Evolutionary conservation across 2,329 filamentous ascomycete species (phyloP), one percentile per base, ranked within the genome.

Genomic region (Fusarium algeriense): DNA sequence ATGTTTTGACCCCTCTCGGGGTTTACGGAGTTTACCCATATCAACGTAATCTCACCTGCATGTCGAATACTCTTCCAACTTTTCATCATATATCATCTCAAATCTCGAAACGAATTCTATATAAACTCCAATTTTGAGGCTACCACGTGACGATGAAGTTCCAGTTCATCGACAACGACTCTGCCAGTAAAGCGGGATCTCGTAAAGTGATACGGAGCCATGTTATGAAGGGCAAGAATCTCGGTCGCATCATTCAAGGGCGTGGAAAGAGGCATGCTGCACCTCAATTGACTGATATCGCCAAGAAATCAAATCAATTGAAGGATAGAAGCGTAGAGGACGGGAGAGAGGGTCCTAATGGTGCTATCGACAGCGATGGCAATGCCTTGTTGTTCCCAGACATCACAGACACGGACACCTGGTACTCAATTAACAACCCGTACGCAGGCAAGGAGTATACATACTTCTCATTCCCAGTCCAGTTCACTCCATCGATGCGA

Each of bases 221-320:
- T 73, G 73, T 75, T 9, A 75, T 75, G 71, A 74, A 73, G 54
- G 71, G 71, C 28, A 74, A 67, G 49, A 75, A 75, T 41, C 32
- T 67, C 20, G 73, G 73, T 3, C 73, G 61, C 11, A 74, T 35
- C 32, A 71, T 75, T 28, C 52, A 60, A 23, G 68, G 68, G 2
- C 70, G 73, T 19, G 73, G 71, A 3, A 65, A 65, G 37, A 74
- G 60, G 48, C 63, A 75, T 49, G 72, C 70, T 19, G 37, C 46
- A 23, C 17, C 32, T 9, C 30, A 45, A 19, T 13, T 49, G 5
- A 28, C 26, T 11, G 14, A 30, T 12, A 48, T 37, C 9, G 62
- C 49, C 11, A 40, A 32, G 13, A 49, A 26, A 7, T 3, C 48
- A 9, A 20, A 40, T 2, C 43, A 23, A 3, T 10, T 37, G 1